phyloP scores from a whole-genome alignment of 345 rosid species.

The Populus nigra region DNA sequence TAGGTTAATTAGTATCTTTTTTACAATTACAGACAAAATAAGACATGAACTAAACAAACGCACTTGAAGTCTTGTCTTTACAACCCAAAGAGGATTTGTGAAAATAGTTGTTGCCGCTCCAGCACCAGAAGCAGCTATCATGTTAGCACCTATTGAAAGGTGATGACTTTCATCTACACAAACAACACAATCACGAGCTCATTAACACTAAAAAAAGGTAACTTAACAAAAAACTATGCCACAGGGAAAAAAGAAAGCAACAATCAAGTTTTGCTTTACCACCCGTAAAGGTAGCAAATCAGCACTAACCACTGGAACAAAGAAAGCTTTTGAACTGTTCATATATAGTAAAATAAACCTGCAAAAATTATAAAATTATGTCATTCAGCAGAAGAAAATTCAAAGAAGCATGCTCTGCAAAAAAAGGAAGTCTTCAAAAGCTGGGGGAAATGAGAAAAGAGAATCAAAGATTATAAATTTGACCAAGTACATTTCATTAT shows the following conservation, averaged over 20 bases:
- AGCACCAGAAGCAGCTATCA: constrained; percentile 87
- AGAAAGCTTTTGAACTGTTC: constrained; percentile 74
- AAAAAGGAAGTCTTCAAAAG: neutral
- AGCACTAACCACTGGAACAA: constrained; percentile 50
- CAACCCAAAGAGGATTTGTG: constrained; percentile 95
- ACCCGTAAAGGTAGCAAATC: neutral
- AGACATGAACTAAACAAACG: constrained; percentile 5
- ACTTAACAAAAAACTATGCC: neutral
- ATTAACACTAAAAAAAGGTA: constrained; percentile 5
- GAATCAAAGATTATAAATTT: neutral
- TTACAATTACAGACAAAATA: neutral
- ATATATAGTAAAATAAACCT: constrained; percentile 82
- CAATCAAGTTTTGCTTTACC: neutral
- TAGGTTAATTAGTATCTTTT: neutral
- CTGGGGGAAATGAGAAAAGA: neutral
- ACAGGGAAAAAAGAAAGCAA: neutral
- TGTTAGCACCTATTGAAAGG: constrained; percentile 65
- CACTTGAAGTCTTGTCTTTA: constrained; percentile 88
- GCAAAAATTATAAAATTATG: constrained; percentile 18
- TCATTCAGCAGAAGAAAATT: constrained; percentile 5
- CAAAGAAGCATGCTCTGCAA: neutral
- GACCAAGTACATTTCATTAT: neutral
- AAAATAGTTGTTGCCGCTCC: constrained; percentile 75
- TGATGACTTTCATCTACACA: constrained; percentile 48
- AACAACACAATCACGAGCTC: neutral